Evolutionary conservation across 140 eudicot species (phyloP).

Genomic region (Ambrosia hybrid): DNA sequence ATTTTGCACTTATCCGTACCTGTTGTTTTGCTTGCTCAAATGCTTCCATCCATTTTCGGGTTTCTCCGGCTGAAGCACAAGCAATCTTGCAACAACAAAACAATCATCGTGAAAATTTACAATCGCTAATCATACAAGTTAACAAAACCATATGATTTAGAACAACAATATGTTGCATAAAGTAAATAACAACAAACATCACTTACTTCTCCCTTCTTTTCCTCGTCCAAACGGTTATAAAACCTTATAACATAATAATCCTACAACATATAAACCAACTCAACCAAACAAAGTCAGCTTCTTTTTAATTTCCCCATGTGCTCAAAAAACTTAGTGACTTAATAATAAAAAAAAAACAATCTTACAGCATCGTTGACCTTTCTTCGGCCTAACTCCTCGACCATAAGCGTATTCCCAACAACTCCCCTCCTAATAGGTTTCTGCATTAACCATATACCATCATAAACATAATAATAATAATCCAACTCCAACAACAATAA

Average conservation of each 20-base stretch:
- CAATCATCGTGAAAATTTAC: constrained; percentile 5
- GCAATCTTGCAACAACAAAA: constrained; percentile 73
- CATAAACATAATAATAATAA: too few relatives aligned
- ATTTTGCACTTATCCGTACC: constrained; percentile 37
- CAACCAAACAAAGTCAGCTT: constrained; percentile 8
- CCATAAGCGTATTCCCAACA: constrained; percentile 77
- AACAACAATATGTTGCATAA: too few relatives aligned
- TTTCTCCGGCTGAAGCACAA: constrained; percentile 89
- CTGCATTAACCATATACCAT: constrained; percentile 49
- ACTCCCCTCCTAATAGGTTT: constrained; percentile 88
- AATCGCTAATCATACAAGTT: neutral
- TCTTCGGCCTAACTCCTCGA: constrained; percentile 79
- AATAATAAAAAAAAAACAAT: neutral
- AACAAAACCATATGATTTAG: too few relatives aligned
- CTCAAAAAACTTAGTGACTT: neutral
- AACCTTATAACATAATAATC: constrained; percentile 86
- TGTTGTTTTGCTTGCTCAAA: constrained; percentile 90
- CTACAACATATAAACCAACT: constrained; percentile 36
- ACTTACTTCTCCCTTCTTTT: constrained; percentile 97
- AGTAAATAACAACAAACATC: neutral
- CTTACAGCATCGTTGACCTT: constrained; percentile 78
- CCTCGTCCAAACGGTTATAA: constrained; percentile 86
- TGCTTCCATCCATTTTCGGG: constrained; percentile 93
- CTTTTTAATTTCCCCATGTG: neutral
- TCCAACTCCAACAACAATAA: neutral